Percentiles rank a stretch among this genome's conserved stretches.
Conservation (phyloP, 2,329 filamentous ascomycete species). For the Dothideomycetes sp. region DNA sequence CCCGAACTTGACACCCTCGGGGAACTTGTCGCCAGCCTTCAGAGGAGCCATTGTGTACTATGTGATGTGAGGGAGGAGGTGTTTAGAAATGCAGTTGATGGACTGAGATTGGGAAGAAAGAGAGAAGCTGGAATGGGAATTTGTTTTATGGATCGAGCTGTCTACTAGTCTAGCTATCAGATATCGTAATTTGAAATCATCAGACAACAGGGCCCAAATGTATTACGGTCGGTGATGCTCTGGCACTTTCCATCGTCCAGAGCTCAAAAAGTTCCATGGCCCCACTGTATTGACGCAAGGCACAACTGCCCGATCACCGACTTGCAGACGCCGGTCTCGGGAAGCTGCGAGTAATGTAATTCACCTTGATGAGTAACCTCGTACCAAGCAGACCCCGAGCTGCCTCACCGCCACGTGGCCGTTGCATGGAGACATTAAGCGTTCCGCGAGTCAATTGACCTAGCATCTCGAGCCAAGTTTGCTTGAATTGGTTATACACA, state of each 20-base stretch:
- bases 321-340: not conserved
- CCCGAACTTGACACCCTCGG: conserved; percentile 68
- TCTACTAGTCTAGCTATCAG: not conserved
- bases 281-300: conserved; percentile 3
- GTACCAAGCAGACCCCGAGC: too few species aligned
- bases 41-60: conserved; percentile 51
- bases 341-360: not conserved
- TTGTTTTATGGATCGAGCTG: not conserved
- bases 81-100: not conserved
- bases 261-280: conserved; percentile 2
- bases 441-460: too few species aligned
- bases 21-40: conserved; percentile 76
- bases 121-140: not conserved
- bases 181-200: conserved; percentile 5
- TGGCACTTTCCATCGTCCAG: conserved; percentile 11
- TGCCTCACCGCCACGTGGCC: too few species aligned
- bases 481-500: too few species aligned
- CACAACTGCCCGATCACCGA: not conserved
- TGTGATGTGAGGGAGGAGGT: not conserved
- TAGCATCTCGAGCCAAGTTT: too few species aligned
- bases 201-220: conserved; percentile 1
- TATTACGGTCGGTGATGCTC: conserved; percentile 9
- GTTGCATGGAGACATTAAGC: too few species aligned
- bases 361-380: conserved; percentile 7
- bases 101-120: not conserved